phyloP scores from a whole-genome alignment of 192 early-diverging fungal genomes.

The Lobulomyces angularis region DNA sequence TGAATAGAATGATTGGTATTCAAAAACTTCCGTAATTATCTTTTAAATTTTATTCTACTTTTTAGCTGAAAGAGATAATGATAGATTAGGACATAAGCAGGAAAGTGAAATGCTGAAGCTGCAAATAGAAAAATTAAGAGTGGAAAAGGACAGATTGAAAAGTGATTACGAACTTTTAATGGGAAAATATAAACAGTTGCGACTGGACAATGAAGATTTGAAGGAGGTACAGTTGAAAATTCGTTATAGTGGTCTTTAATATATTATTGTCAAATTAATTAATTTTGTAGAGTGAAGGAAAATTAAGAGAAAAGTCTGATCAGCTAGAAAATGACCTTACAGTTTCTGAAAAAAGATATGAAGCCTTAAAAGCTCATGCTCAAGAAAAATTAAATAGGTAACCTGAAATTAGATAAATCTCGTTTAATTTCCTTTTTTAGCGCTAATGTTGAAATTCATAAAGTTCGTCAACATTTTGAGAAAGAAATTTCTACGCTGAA shows the following conservation, averaged over 20 bases:
- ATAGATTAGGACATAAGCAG: not conserved
- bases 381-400: constrained; percentile 27
- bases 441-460: constrained; percentile 23
- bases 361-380: constrained; percentile 18
- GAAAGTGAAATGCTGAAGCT: constrained; percentile 3
- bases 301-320: not conserved
- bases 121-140: constrained; percentile 1
- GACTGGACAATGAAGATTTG: constrained; percentile 18
- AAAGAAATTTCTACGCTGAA: constrained; percentile 22
- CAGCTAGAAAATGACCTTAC: constrained; percentile 5
- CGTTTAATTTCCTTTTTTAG: constrained; percentile 5
- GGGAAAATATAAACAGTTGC: constrained; percentile 15
- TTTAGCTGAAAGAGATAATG: too few relatives aligned
- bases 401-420: not conserved
- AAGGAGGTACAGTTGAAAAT: constrained; percentile 5
- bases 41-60: not conserved
- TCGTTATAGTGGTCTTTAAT: not conserved
- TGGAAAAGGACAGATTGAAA: constrained; percentile 7
- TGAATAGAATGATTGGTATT: constrained; percentile 20
- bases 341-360: constrained; percentile 9
- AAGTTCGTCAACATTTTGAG: constrained; percentile 12
- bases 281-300: not conserved
- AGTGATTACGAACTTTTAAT: constrained; percentile 11
- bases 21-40: not conserved
- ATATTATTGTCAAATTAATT: not conserved